Evolutionary conservation across 257 asterid species (phyloP).

Genomic region (Ilex asprella): DNA sequence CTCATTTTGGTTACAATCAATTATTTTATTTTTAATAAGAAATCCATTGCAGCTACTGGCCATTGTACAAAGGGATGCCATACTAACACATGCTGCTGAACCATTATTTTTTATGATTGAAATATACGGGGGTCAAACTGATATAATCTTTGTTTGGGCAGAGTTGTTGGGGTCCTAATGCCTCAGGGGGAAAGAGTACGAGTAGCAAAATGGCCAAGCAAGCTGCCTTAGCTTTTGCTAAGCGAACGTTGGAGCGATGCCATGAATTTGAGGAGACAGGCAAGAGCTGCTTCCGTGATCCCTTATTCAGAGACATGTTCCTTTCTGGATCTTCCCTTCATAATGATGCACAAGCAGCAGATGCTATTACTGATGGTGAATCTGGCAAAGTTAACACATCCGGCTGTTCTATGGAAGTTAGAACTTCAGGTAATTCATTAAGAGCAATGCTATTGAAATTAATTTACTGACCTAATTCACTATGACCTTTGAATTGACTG

Average conservation of each 20-base stretch:
- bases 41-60: too few relatives aligned
- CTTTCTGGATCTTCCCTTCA: conserved; percentile 54
- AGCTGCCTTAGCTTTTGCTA: conserved; percentile 79
- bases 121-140: conserved; percentile 3
- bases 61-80: not conserved
- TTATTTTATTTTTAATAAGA: too few relatives aligned
- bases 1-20: too few relatives aligned
- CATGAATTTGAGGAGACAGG: conserved; percentile 63
- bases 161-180: conserved; percentile 76
- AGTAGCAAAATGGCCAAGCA: conserved; percentile 80
- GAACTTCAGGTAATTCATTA: conserved; percentile 55
- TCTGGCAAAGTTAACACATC: conserved; percentile 42
- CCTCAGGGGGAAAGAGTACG: conserved; percentile 80
- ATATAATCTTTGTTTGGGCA: conserved; percentile 19
- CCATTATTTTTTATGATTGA: conserved; percentile 1
- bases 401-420: conserved; percentile 48
- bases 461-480: too few relatives aligned
- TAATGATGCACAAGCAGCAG: conserved; percentile 38
- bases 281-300: conserved; percentile 77
- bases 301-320: conserved; percentile 58
- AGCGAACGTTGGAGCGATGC: conserved; percentile 58
- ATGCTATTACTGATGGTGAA: conserved; percentile 46
- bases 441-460: too few relatives aligned
- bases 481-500: too few relatives aligned
- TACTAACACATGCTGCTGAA: not conserved